Evolutionary conservation across 2,329 filamentous ascomycete genomes (phyloP).

Genomic region (Fusarium irregulare): DNA sequence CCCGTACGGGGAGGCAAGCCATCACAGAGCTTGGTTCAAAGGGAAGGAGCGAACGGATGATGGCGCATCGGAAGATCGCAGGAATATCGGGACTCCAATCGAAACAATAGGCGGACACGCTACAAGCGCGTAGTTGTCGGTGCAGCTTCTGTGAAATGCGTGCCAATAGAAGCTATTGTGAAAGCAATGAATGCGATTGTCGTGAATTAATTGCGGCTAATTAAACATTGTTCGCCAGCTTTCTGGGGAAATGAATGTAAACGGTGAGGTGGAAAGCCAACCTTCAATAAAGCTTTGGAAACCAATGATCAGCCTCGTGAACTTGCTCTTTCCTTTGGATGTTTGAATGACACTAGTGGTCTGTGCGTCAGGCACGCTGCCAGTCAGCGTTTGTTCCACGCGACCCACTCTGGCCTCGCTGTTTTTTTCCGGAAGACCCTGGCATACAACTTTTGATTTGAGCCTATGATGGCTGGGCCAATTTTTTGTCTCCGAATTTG

Average conservation of each 20-base stretch:
- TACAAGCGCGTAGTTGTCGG: conserved; percentile 9
- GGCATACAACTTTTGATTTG: conserved; percentile 13
- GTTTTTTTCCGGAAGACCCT: conserved; percentile 49
- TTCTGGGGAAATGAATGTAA: conserved; percentile 20
- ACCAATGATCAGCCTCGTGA: conserved; percentile 41
- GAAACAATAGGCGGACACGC: conserved; percentile 16
- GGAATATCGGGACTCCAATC: background rate
- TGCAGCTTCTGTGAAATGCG: background rate
- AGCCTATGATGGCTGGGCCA: conserved; percentile 41
- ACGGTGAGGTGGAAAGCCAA: conserved; percentile 35
- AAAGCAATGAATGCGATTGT: background rate
- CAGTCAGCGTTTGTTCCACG: conserved; percentile 47
- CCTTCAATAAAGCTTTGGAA: conserved; percentile 19
- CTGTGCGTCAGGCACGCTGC: conserved; percentile 35
- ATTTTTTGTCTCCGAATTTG: conserved; percentile 46
- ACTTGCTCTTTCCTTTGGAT: conserved; percentile 35
- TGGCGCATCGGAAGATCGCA: conserved; percentile 43
- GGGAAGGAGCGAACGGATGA: conserved; percentile 44
- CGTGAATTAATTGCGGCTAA: conserved; percentile 36
- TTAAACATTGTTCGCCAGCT: conserved; percentile 41
- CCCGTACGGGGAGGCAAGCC: conserved; percentile 43
- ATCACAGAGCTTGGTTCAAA: conserved; percentile 50
- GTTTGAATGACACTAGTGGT: conserved; percentile 32
- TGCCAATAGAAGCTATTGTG: background rate
- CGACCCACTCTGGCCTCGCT: conserved; percentile 35